A percentile compares a stretch with the other conserved stretches of the same genome.
phyloP scores from a whole-genome alignment of 352 stramenopile species.

The Blastocystis sp. region DNA sequence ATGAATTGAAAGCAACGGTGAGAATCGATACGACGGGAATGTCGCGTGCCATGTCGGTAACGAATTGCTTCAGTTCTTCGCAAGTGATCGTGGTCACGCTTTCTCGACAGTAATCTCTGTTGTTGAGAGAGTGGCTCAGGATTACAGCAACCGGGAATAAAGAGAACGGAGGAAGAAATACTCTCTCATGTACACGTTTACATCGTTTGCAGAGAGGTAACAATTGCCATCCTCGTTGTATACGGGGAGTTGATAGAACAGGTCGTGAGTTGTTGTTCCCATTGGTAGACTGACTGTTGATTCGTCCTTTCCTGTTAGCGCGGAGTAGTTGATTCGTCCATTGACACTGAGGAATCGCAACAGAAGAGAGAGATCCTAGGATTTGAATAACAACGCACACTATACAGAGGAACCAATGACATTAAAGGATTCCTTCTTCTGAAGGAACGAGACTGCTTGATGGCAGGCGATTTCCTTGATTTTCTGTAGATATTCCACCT shows the following conservation, averaged over 20 bases:
- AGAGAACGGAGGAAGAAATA: conserved; percentile 2
- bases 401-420: not conserved
- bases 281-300: not conserved
- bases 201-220: not conserved
- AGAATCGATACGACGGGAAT: conserved; percentile 1
- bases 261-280: not conserved
- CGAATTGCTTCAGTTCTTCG: conserved; percentile 14
- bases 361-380: not conserved
- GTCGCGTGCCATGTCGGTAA: not conserved
- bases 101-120: not conserved
- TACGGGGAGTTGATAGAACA: conserved; percentile 20
- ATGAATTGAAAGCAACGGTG: not conserved
- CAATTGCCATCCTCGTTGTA: not conserved
- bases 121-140: not conserved
- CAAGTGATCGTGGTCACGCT: not conserved
- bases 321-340: not conserved
- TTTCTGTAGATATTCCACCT: too few relatives aligned
- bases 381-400: not conserved
- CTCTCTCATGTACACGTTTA: not conserved
- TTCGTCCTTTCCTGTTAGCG: not conserved
- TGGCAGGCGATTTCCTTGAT: too few relatives aligned
- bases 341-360: not conserved
- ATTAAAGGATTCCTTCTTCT: too few relatives aligned
- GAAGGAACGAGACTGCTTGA: too few relatives aligned
- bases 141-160: not conserved